Evolutionary conservation across 78 protist genomes (phyloP), one percentile per base, ranked within the genome.

Genomic region (Dictyostelium intermedium): DNA sequence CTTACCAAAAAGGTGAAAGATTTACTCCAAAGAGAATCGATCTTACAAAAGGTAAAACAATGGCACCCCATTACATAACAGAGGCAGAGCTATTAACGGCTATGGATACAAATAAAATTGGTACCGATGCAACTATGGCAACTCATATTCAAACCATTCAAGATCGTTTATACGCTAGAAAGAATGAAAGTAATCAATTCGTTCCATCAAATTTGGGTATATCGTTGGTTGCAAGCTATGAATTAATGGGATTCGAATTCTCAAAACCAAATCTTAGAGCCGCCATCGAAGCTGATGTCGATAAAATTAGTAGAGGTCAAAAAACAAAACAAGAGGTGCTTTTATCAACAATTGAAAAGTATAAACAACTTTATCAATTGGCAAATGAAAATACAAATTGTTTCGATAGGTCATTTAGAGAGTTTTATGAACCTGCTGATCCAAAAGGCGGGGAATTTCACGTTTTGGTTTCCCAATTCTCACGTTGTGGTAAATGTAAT

Each of bases 111-210:
- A 86, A 98, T 34, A 98, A 98, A 14, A 99, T 98, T 72, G 99
- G 99, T 23, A 99, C 99, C 1, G 99, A 99, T 79, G 99, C 99
- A 1, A 99, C 99, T 27, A 99, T 98, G 84, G 99, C 99, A 13
- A 85, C 97, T 92, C 99, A 99, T 97, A 99, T 99, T 78, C 13
- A 94, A 27, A 98, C 78, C 34, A 82, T 99, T 45, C 82, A 80
- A n/a, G 91, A 97, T 16, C 96, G 99, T 10, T 96, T 37, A 9
- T 99, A 98, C 61, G 98, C 70, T 27, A 53, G 14, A n/a, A 43
- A 87, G 70, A 81, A 79, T 37, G 95, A 37, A 25, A 37, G 34
- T 18, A n/a, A 37, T n/a, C 70, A 50, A 27, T 98, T 98, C 53
- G 27, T 35, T n/a, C 98, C 98, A 32, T 95, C 99, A 1, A 27